Conservation (phyloP, 2,329 filamentous ascomycete genomes). For the Fusarium nurragi region DNA sequence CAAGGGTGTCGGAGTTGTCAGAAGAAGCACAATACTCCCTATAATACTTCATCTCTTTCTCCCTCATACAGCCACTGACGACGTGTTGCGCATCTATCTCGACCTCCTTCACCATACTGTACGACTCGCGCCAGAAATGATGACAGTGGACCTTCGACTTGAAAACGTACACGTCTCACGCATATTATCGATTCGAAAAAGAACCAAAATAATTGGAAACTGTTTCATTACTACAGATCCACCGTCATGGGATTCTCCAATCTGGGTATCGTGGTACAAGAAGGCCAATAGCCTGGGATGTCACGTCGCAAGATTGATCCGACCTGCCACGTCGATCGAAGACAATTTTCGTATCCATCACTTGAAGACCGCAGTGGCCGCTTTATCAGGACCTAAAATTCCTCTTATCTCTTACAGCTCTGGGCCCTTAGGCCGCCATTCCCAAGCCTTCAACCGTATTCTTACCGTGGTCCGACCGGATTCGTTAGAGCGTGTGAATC, state of each 20-base stretch:
- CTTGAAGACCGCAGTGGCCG: slow-evolving; percentile 61
- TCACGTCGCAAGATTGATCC: slow-evolving; percentile 69
- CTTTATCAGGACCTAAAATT: slow-evolving; percentile 53
- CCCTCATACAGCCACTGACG: slow-evolving; percentile 39
- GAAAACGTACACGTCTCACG: slow-evolving; percentile 61
- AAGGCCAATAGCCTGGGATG: slow-evolving; percentile 67
- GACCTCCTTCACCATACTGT: slow-evolving; percentile 68
- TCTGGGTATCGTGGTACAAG: slow-evolving; percentile 66
- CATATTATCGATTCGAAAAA: slow-evolving; percentile 61
- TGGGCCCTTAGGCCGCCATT: slow-evolving; percentile 69
- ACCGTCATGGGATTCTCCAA: slow-evolving; percentile 64
- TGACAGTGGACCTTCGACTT: slow-evolving; percentile 69
- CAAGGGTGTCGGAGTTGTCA: slow-evolving; percentile 66
- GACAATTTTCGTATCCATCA: slow-evolving; percentile 71
- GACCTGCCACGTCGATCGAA: slow-evolving; percentile 63
- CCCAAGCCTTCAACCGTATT: slow-evolving; percentile 72
- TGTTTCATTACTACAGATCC: slow-evolving; percentile 54
- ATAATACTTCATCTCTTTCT: slow-evolving; percentile 63
- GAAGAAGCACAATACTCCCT: slow-evolving; percentile 69
- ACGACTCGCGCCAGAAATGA: slow-evolving; percentile 69
- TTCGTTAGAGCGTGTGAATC: slow-evolving; percentile 34
- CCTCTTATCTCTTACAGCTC: slow-evolving; percentile 73
- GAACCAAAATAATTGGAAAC: slow-evolving; percentile 70
- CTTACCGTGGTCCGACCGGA: slow-evolving; percentile 68
- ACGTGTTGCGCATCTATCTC: slow-evolving; percentile 55